These are phyloP conservation scores for Sphagnum magellanicum DNA, from an alignment of 228 moss, liverwort and hornwort species.

Conservation along the genomic window DNA sequence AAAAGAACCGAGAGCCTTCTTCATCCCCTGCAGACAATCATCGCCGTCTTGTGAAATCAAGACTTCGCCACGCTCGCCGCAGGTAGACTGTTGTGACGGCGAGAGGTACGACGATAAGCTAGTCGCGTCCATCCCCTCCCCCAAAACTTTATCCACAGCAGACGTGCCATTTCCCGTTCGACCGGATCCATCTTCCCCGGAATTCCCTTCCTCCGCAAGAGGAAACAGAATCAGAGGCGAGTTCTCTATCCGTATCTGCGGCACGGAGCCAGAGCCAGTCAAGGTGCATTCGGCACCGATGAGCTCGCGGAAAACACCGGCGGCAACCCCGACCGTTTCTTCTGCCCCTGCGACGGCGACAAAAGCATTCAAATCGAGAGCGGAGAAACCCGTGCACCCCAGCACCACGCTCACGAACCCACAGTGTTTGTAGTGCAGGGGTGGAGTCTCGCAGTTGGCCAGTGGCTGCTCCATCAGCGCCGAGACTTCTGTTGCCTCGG, in stretches of 20 bases:
- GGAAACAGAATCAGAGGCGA: constrained; percentile 25
- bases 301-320: constrained; percentile 11
- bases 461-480: no score
- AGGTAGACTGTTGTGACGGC: constrained; percentile 1
- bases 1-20: no score
- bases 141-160: neutral
- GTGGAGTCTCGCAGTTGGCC: neutral
- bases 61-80: constrained; percentile 9
- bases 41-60: neutral
- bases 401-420: constrained; percentile 32
- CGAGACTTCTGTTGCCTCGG: no score
- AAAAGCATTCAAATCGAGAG: neutral
- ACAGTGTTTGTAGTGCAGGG: constrained; percentile 22
- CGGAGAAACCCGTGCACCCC: neutral
- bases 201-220: constrained; percentile 21
- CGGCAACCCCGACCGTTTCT: neutral
- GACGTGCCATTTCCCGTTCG: neutral
- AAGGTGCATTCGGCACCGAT: constrained; percentile 36
- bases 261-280: constrained; percentile 15
- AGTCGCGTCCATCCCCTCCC: constrained; percentile 1
- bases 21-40: neutral
- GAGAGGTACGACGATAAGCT: neutral
- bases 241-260: constrained; percentile 21
- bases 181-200: neutral
- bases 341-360: neutral